Base-by-base conservation (phyloP, 495 filamentous ascomycete species). In the Talaromyces thailandensis region DNA sequence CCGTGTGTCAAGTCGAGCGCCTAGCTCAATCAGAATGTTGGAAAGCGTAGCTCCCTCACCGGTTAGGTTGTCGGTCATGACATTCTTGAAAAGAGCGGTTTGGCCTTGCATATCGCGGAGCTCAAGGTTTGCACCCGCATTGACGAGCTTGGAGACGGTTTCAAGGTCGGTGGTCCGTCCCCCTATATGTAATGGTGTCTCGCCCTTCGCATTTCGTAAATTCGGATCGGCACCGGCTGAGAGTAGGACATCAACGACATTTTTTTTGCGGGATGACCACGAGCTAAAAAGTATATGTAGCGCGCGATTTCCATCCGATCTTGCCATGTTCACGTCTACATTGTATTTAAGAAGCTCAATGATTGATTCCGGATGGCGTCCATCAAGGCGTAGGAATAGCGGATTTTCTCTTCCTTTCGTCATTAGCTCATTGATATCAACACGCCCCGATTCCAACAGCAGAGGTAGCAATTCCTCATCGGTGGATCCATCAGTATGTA, bases 91-190 rank as follows among this genome's bases (percentile, higher is more conserved):
- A 9, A 71, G 63, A 25, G 64, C 62, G 0, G 67, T 70, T 7
- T 61, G 21, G 21, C 68, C 69, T 3, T 65, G 28, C n/a, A 64
- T 18, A 63, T 71, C 68, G 48, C 43, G 62, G 2, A 61, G 52
- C 31, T 71, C 66, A 9, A 71, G 29, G 28, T 71, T 62, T 3
- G 65, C 64, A 21, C 65, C 69, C 4, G 65, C 64, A 51, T 51
- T 62, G 29, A 61, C 50, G 12, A 71, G 57, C 24, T 64, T 62
- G 40, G 66, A 64, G 26, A 70, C 58, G 2, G 32, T 52, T 24
- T 56, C 25, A 32, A 9, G 28, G 11, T 56, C 25, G 11, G 16
- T 1, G 4, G 2, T 4, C 53, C 1, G 53, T 11, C 26, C 9
- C 0, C 64, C 37, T 37, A 65, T 14, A 50, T 67, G 63, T 28